Conservation (phyloP, 768 basidiomycete genomes). For the Collybiopsis confluens region DNA sequence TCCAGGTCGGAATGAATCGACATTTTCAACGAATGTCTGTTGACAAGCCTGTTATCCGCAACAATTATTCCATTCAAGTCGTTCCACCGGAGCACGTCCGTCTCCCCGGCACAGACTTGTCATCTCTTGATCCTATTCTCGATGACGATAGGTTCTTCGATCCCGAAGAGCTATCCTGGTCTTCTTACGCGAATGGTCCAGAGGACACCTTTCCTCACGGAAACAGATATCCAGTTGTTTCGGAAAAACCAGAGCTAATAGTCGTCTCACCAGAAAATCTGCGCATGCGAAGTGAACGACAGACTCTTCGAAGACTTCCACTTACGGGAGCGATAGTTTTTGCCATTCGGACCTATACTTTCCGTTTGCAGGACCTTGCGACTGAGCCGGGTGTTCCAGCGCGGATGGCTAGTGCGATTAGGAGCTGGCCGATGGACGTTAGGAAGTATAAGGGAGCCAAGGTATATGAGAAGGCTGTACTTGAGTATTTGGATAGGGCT, state of each 20-base stretch:
- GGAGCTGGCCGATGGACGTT: conserved; percentile 67
- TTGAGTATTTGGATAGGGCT: conserved; percentile 32
- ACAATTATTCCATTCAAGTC: conserved; percentile 56
- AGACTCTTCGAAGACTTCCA: conserved; percentile 62
- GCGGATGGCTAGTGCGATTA: conserved; percentile 58
- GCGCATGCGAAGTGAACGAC: conserved; percentile 59
- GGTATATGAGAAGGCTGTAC: conserved; percentile 27
- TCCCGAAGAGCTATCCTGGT: conserved; percentile 67
- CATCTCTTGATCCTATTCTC: conserved; percentile 11
- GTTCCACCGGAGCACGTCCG: conserved; percentile 24
- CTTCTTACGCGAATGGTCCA: conserved; percentile 46
- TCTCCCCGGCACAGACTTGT: conserved; percentile 9
- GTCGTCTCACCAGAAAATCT: conserved; percentile 32
- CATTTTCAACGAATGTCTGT: conserved; percentile 66
- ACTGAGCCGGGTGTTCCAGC: conserved; percentile 57
- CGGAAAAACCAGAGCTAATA: neutral
- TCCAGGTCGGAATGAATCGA: conserved; percentile 60
- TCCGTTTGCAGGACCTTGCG: conserved; percentile 45
- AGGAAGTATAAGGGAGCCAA: conserved; percentile 39
- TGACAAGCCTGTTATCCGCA: conserved; percentile 66
- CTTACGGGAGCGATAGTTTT: conserved; percentile 63
- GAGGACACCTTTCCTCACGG: conserved; percentile 42
- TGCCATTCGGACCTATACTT: conserved; percentile 64
- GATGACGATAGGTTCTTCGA: conserved; percentile 33
- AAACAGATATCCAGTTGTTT: conserved; percentile 14